Evolutionary conservation across 2,329 filamentous ascomycete genomes (phyloP), one percentile per base, ranked within the genome.

Genomic region (Aspergillus clavatus): DNA sequence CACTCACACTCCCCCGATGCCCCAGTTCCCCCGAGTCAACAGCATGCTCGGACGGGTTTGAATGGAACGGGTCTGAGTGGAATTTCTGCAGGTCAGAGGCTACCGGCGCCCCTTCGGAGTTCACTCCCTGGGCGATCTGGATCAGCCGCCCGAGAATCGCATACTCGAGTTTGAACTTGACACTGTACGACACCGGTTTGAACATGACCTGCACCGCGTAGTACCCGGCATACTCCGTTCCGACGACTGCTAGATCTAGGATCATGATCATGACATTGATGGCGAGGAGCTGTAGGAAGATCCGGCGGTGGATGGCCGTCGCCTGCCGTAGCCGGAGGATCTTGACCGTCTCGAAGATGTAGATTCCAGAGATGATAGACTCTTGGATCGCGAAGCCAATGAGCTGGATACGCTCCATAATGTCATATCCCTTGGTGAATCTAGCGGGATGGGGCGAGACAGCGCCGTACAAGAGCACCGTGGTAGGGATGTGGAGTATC

Each of bases 321-420:
- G 54, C 10, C 4, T 10, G 56, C 11, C 57, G 44, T 2, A 58
- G 46, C 8, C 42, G 46, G 3, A 60, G 50, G 4, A 60, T 24
- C 33, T 56, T 58, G 42, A 73, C 56, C 0, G 76, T 75, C 46
- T 78, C 74, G 54, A 58, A 62, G 22, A 80, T 74, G 53, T 77
- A 79, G 14, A 77, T 61, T 1, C 65, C 61, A 0, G 75, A 77
- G 29, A 80, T 71, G 31, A 77, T 65, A 40, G 72, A 61, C 45
- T 80, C 77, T 52, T 79, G 77, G 5, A 78, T 36, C 45, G 72
- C 77, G 54, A 79, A 79, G 3, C 74, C 63, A 2, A 72, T 71
- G 40, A 79, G 69, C 51, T 80, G 75, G 4, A 79, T 63, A 45
- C 72, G 72, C 50, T 80, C 77, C 61, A 74, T 67, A n/a, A 69